Base-by-base conservation (phyloP, 371 early-diverging fungal species). In the Nematocida ironsii region DNA sequence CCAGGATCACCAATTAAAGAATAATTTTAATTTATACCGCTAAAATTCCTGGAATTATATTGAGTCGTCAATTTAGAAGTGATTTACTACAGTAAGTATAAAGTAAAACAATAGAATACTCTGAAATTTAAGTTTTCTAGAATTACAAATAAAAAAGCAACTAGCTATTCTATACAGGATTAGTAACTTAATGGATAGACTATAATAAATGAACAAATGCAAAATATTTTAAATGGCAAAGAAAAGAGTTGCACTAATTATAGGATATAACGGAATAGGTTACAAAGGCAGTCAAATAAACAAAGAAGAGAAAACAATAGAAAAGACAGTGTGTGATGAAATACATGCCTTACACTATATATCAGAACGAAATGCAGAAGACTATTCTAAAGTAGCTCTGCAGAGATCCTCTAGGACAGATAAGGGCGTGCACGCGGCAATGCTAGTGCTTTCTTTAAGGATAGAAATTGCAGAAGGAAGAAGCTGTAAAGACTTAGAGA, bases 381-480 rank as follows among this genome's bases (percentile, higher is more conserved):
- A 84, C 67, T 83, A 85, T 27, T 74, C 57, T 27, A 88, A 94
- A 91, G 88, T 91, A 42, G 88, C 89, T 40, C 89, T 93, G 84
- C 86, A 87, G 89, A 88, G 98, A 66, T 91, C 94, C 3, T 96
- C 95, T 3, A 89, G 99, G 39, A 99, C 99, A 0, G 99, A 99
- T 86, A 97, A 97, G 88, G 99, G 99, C 13, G 99, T 99, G 0
- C 96, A 95, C 85, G 98, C 99, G 33, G 93, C 93, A 39, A 94
- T 96, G 44, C 93, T 95, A 73, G 91, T 98, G 0, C 90, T 95
- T 27, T 91, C 93, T 1, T 83, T 92, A 47, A 97, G 97, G 88
- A 87, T 89, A 74, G 82, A 76, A 25, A 16, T n/a, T 2, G 56
- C 54, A 13, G 64, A 57, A 33, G 27, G 23, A 5, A 27, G 60